Evolutionary conservation across 441 rosid species (phyloP).

Genomic region (Euphorbia schlechtendalii): DNA sequence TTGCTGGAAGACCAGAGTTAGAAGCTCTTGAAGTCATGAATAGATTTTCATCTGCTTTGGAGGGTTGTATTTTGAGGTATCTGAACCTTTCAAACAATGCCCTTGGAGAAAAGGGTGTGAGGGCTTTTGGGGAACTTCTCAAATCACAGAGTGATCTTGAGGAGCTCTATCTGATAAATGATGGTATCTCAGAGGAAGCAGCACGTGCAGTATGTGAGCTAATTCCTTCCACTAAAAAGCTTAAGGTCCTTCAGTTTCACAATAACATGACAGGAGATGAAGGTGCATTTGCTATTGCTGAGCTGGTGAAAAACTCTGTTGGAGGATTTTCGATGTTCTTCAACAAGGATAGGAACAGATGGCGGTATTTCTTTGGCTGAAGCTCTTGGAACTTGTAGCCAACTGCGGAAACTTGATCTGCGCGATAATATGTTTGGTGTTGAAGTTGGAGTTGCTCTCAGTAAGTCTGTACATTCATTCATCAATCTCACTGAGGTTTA

Average conservation of each 20-base stretch:
- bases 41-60: constrained; percentile 58
- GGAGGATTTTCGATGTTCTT: constrained; percentile 75
- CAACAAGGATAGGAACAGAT: constrained; percentile 69
- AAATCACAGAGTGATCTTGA: constrained; percentile 60
- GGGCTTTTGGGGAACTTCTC: constrained; percentile 74
- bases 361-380: constrained; percentile 74
- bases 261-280: constrained; percentile 94
- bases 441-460: constrained; percentile 65
- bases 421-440: constrained; percentile 89
- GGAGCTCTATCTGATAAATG: constrained; percentile 78
- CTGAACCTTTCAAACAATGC: constrained; percentile 88
- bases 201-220: constrained; percentile 68
- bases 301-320: constrained; percentile 55
- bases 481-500: constrained; percentile 59
- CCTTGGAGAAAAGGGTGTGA: constrained; percentile 86
- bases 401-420: constrained; percentile 70
- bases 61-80: constrained; percentile 59
- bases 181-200: constrained; percentile 92
- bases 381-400: constrained; percentile 55
- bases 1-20: constrained; percentile 81
- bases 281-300: constrained; percentile 76
- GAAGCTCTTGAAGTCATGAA: constrained; percentile 94
- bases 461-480: constrained; percentile 49
- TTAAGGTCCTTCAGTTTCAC: constrained; percentile 74
- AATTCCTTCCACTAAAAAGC: constrained; percentile 76